These are phyloP conservation scores for Sporothrix euskadiensis DNA, from an alignment of 2,329 filamentous ascomycete genomes.

Conservation along the genomic window DNA sequence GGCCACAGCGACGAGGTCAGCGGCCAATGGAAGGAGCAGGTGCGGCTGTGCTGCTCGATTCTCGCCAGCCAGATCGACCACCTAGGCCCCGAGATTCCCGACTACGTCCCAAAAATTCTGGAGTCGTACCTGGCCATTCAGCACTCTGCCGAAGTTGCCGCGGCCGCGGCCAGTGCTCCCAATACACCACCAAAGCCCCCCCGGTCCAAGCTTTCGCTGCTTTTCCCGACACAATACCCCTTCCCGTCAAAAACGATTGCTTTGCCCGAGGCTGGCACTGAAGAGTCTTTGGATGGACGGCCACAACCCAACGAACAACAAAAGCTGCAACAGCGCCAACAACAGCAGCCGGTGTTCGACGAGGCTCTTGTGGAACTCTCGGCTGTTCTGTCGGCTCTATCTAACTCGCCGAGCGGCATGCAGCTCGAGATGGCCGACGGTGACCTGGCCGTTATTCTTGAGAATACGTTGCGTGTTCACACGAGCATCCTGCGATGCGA, in stretches of 20 bases:
- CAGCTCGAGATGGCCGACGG: constrained; percentile 73
- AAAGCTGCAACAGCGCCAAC: background rate
- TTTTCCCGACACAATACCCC: constrained; percentile 88
- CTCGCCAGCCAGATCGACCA: constrained; percentile 81
- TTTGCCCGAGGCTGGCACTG: constrained; percentile 32
- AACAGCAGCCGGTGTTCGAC: constrained; percentile 62
- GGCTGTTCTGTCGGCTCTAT: constrained; percentile 79
- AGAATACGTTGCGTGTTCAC: constrained; percentile 78
- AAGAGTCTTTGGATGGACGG: constrained; percentile 35
- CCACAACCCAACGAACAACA: constrained; percentile 14
- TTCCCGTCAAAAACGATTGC: constrained; percentile 74
- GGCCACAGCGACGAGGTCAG: constrained; percentile 71
- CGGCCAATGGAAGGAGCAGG: constrained; percentile 88
- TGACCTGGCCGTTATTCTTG: constrained; percentile 72
- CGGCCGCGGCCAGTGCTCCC: background rate
- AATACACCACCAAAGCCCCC: constrained; percentile 38
- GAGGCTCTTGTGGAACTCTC: constrained; percentile 88
- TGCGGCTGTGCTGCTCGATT: constrained; percentile 89
- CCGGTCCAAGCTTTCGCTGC: constrained; percentile 73
- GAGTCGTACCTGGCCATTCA: constrained; percentile 83
- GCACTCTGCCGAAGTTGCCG: constrained; percentile 44
- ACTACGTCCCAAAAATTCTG: constrained; percentile 87
- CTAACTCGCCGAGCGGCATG: constrained; percentile 71
- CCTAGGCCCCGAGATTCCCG: constrained; percentile 77
- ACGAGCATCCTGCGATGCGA: constrained; percentile 87